These are phyloP conservation scores for Hanseniaspora meyeri DNA, from an alignment of 805 yeast genomes.

Conservation along the genomic window DNA sequence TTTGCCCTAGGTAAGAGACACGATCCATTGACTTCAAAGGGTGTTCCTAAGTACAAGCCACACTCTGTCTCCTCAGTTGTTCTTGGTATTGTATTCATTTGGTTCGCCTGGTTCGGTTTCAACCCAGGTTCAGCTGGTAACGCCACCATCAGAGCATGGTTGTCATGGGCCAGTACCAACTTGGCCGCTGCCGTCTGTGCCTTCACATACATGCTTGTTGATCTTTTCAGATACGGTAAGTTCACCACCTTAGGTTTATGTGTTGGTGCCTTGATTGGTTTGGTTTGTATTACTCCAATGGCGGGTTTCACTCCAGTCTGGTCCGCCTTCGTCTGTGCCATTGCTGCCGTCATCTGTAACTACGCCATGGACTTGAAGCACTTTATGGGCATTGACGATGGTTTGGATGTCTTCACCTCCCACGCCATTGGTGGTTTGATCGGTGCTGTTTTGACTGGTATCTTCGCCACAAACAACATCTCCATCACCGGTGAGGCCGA, in stretches of 20 bases:
- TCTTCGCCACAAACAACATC: slow-evolving; percentile 84
- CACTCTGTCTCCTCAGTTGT: slow-evolving; percentile 86
- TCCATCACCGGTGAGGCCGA: slow-evolving; percentile 49
- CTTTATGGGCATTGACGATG: slow-evolving; percentile 71
- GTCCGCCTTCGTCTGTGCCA: slow-evolving; percentile 76
- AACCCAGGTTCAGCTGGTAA: slow-evolving; percentile 97
- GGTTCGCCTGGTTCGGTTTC: slow-evolving; percentile 99
- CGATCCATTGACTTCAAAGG: slow-evolving; percentile 52
- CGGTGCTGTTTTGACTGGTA: slow-evolving; percentile 77
- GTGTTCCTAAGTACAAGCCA: slow-evolving; percentile 82
- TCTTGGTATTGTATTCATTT: slow-evolving; percentile 82
- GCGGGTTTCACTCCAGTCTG: slow-evolving; percentile 94
- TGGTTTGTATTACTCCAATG: slow-evolving; percentile 92
- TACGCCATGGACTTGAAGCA: slow-evolving; percentile 72
- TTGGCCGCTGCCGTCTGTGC: slow-evolving; percentile 91
- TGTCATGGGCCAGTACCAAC: slow-evolving; percentile 86
- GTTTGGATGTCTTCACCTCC: slow-evolving; percentile 84
- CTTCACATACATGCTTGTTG: slow-evolving; percentile 85
- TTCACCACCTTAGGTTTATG: slow-evolving; percentile 93
- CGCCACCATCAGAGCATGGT: slow-evolving; percentile 85
- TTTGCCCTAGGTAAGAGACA: slow-evolving; percentile 83
- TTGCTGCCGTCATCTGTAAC: slow-evolving; percentile 68
- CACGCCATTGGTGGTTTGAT: slow-evolving; percentile 89
- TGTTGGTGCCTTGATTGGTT: slow-evolving; percentile 85
- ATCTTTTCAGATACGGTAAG: slow-evolving; percentile 69